Percentiles rank a stretch among this genome's conserved stretches.
Evolutionary conservation across 306 rosid species (phyloP).

Genomic region (Pyrus pyrifolia): DNA sequence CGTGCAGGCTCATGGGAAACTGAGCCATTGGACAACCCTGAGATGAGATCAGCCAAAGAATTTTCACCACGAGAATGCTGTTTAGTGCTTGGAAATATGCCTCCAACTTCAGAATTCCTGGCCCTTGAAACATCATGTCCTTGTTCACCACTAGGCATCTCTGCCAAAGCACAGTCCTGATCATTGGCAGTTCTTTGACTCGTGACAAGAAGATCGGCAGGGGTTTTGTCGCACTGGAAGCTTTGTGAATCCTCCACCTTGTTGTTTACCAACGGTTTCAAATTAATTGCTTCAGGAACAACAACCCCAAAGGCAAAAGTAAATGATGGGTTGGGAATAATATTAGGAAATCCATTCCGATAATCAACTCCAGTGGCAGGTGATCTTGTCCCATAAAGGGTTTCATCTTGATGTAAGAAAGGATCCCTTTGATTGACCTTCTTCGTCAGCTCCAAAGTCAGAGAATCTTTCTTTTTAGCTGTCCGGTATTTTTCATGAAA

Average conservation of each 20-base stretch:
- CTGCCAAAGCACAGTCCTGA: conserved; percentile 29
- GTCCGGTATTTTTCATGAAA: conserved; percentile 16
- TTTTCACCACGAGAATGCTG: conserved; percentile 18
- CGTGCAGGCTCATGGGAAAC: conserved; percentile 26
- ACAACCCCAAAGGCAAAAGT: conserved; percentile 18
- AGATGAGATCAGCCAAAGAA: conserved; percentile 26
- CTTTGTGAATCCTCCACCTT: conserved; percentile 17
- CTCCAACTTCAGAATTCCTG: conserved; percentile 27
- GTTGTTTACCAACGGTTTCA: conserved; percentile 11
- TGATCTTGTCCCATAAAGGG: conserved; percentile 32
- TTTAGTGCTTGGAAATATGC: conserved; percentile 22
- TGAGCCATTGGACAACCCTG: conserved; percentile 27
- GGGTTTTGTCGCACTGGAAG: conserved; percentile 20
- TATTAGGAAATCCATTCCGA: conserved; percentile 25
- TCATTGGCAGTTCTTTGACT: conserved; percentile 22
- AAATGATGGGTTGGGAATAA: conserved; percentile 23
- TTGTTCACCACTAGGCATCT: conserved; percentile 25
- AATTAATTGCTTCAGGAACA: conserved; percentile 17
- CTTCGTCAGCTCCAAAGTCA: conserved; percentile 15
- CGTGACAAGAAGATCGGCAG: conserved; percentile 18
- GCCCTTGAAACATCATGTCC: conserved; percentile 23
- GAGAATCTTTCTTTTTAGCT: conserved; percentile 23
- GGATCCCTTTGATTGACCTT: conserved; percentile 21
- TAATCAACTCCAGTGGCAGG: conserved; percentile 18
- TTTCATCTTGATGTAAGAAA: conserved; percentile 27